A percentile compares a stretch with the other conserved stretches of the same genome.
These are phyloP conservation scores for Histomonas meleagridis DNA, from an alignment of 208 protist genomes.

Conservation along the genomic window DNA sequence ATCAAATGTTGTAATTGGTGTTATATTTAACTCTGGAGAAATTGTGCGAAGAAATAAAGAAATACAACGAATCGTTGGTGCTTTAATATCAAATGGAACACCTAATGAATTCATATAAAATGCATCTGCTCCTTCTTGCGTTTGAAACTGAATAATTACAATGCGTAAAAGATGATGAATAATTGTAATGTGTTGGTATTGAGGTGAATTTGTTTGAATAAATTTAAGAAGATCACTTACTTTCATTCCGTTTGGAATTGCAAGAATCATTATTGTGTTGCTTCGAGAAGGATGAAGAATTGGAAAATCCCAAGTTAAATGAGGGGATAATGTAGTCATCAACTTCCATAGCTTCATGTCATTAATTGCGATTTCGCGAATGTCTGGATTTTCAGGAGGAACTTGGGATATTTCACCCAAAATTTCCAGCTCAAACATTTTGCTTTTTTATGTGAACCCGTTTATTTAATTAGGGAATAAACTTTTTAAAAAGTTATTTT, in stretches of 20 bases:
- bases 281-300: not conserved
- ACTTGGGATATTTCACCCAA: no score
- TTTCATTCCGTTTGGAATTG: not conserved
- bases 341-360: constrained; percentile 24
- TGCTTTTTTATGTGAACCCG: no score
- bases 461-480: no score
- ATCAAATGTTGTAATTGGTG: not conserved
- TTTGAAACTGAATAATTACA: not conserved
- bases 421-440: no score
- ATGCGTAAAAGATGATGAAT: not conserved
- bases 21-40: not conserved
- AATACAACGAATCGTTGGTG: not conserved
- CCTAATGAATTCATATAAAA: not conserved
- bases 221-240: not conserved
- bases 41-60: not conserved
- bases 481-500: no score
- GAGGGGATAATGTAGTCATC: not conserved
- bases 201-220: not conserved
- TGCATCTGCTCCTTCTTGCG: not conserved
- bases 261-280: not conserved
- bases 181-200: not conserved
- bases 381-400: no score
- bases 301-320: constrained; percentile 25
- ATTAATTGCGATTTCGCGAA: no score
- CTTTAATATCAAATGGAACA: not conserved